Evolutionary conservation across 2,329 filamentous ascomycete species (phyloP), one percentile per base, ranked within the genome.

Genomic region (Cyanodermella asteris): DNA sequence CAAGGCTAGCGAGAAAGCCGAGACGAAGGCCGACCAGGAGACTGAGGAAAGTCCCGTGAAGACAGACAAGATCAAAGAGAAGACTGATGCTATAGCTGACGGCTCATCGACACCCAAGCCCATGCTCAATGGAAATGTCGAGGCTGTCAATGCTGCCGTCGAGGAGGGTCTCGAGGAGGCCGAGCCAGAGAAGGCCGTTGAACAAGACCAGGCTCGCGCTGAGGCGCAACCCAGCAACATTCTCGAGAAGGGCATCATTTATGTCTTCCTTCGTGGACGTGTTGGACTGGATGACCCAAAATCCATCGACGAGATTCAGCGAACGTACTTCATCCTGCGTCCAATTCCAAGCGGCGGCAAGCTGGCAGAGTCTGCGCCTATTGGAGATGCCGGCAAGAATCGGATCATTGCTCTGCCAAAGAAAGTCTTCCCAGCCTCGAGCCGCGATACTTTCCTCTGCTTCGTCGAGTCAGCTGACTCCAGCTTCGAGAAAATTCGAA

Each of bases 161-260:
- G 34, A 35, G 25, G 30, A 33, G 9, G 33, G 38, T 15, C 22
- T 30, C 7, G 24, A 30, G 6, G 14, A 24, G 6, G 30, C 24
- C 24, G 22, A 30, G 8, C 18, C 33, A 18, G 43, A 47, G 25
- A 38, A 44, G 12, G 56, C 61, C 2, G 45, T 67, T 5, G 49
- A 55, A 30, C 49, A 58, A 24, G 57, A 61, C 3, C 45, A 55
- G 11, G 42, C 59, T 25, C 55, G 62, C 20, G 56, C 59, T 36
- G 46, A 58, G 22, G 46, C 52, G 3, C 46, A 61, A 19, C 55
- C 66, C 2, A 64, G 61, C 5, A 69, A 55, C 30, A 67, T 91
- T 13, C 57, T 90, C 3, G 81, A 93, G 41, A 91, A 87, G 40
- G 81, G 81, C 4, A 63, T 87, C 37, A 70, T 91, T 36, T 91